Percentiles rank a stretch among this genome's conserved stretches.
These are phyloP conservation scores for Blastobotrys ciferrii DNA, from an alignment of 1,139 yeast genomes.

Conservation along the genomic window DNA sequence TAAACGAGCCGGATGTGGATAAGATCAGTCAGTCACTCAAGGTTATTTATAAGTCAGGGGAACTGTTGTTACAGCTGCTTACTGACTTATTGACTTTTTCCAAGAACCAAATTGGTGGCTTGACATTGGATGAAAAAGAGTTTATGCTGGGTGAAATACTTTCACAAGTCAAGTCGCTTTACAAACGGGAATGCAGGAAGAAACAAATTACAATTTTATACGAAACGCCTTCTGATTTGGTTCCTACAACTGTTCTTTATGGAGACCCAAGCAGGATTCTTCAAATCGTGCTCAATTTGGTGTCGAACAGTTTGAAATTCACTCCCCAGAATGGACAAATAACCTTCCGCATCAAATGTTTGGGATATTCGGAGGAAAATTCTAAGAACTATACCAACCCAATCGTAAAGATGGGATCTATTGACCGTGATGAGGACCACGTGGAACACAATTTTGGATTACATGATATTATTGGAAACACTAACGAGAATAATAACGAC, in stretches of 20 bases:
- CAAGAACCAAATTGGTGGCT: slow-evolving; percentile 80
- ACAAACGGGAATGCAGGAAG: slow-evolving; percentile 40
- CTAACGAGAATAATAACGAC: background rate
- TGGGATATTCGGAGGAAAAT: slow-evolving; percentile 9
- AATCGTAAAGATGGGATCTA: background rate
- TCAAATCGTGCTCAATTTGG: slow-evolving; percentile 83
- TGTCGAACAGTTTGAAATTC: slow-evolving; percentile 82
- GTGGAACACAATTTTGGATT: background rate
- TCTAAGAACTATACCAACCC: background rate
- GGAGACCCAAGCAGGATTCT: slow-evolving; percentile 87
- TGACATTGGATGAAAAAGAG: slow-evolving; percentile 77
- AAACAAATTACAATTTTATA: slow-evolving; percentile 28
- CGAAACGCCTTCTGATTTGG: slow-evolving; percentile 43
- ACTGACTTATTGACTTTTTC: slow-evolving; percentile 88
- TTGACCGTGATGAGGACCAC: background rate
- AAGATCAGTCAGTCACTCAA: slow-evolving; percentile 68
- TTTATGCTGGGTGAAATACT: slow-evolving; percentile 70
- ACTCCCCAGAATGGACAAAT: slow-evolving; percentile 85
- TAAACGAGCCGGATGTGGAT: slow-evolving; percentile 71
- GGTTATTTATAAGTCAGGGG: slow-evolving; percentile 84
- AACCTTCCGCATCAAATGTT: slow-evolving; percentile 51
- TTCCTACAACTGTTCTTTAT: slow-evolving; percentile 50
- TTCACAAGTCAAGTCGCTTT: slow-evolving; percentile 73
- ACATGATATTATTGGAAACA: background rate
- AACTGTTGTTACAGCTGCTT: slow-evolving; percentile 76